Conservation (phyloP, 768 basidiomycete genomes). For the Paxillus ammoniavirescens region DNA sequence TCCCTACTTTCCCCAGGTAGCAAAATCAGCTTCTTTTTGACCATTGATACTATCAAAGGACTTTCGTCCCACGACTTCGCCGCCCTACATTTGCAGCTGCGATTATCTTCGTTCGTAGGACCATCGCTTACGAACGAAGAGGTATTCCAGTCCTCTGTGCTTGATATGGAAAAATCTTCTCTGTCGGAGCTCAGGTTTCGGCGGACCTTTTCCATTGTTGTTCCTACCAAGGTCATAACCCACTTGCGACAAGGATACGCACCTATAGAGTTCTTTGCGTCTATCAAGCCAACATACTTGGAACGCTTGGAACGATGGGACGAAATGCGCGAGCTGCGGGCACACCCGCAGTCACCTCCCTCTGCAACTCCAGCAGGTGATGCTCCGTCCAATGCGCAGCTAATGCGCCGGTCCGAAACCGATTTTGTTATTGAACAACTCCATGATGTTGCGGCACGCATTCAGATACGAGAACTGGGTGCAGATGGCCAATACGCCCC, state of each 20-base stretch:
- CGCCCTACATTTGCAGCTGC: slow-evolving; percentile 81
- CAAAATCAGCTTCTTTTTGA: slow-evolving; percentile 83
- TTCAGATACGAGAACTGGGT: slow-evolving; percentile 84
- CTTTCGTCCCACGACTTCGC: slow-evolving; percentile 89
- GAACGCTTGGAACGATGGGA: slow-evolving; percentile 93
- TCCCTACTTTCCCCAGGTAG: slow-evolving; percentile 66
- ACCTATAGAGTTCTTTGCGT: slow-evolving; percentile 88
- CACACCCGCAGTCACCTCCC: slow-evolving; percentile 37
- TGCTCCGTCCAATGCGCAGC: slow-evolving; percentile 46
- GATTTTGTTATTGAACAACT: slow-evolving; percentile 86
- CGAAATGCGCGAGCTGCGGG: slow-evolving; percentile 79
- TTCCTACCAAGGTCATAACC: slow-evolving; percentile 67
- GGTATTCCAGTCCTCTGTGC: slow-evolving; percentile 69
- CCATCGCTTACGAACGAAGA: slow-evolving; percentile 69
- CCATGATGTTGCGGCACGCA: slow-evolving; percentile 88
- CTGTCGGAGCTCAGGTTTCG: slow-evolving; percentile 83
- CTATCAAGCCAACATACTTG: slow-evolving; percentile 77
- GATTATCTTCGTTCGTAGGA: slow-evolving; percentile 85
- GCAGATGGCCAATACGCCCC: slow-evolving; percentile 82
- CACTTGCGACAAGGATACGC: slow-evolving; percentile 78
- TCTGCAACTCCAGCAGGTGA: slow-evolving; percentile 32
- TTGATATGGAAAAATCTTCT: slow-evolving; percentile 71
- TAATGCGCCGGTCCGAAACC: slow-evolving; percentile 90
- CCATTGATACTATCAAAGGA: slow-evolving; percentile 85
- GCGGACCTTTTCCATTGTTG: slow-evolving; percentile 75